A percentile compares a stretch with the other conserved stretches of the same genome.
Evolutionary conservation across 108 stramenopile genomes (phyloP).

Genomic region (Schizochytrium sp.): DNA sequence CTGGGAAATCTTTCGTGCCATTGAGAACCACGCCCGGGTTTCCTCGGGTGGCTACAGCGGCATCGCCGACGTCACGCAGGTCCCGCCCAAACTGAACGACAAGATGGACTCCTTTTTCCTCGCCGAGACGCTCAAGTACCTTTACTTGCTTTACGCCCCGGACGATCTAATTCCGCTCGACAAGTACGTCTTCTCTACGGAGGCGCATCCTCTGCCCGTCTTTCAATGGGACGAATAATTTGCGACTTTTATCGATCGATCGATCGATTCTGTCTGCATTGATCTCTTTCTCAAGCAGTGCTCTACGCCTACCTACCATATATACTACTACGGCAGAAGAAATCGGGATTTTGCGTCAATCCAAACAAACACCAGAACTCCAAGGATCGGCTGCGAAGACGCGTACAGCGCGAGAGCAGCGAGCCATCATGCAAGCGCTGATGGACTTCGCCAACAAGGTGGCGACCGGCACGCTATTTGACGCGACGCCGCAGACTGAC

Average conservation of each 20-base stretch:
- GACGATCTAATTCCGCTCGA: slow-evolving; percentile 43
- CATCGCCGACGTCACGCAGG: slow-evolving; percentile 30
- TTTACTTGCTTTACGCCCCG: slow-evolving; percentile 74
- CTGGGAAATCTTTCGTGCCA: slow-evolving; percentile 42
- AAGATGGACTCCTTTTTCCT: slow-evolving; percentile 90
- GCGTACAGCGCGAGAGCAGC: too few species aligned
- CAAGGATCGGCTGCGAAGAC: too few species aligned
- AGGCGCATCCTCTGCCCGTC: slow-evolving; percentile 77
- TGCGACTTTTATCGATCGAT: too few species aligned
- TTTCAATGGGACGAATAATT: background rate
- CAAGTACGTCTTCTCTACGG: slow-evolving; percentile 81
- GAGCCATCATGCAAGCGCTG: background rate
- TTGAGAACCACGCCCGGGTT: slow-evolving; percentile 38
- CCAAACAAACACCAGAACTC: too few species aligned
- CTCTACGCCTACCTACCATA: too few species aligned
- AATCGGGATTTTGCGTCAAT: too few species aligned
- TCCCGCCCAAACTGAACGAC: slow-evolving; percentile 35
- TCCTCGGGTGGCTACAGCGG: slow-evolving; percentile 36
- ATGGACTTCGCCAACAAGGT: background rate
- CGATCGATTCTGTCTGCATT: too few species aligned
- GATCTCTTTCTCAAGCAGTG: too few species aligned
- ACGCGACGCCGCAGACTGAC: background rate
- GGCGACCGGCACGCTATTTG: background rate
- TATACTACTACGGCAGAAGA: too few species aligned
- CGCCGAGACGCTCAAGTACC: slow-evolving; percentile 86